Evolutionary conservation across 225 moss, liverwort and hornwort species (phyloP).

Genomic region (Straminergon stramineum): DNA sequence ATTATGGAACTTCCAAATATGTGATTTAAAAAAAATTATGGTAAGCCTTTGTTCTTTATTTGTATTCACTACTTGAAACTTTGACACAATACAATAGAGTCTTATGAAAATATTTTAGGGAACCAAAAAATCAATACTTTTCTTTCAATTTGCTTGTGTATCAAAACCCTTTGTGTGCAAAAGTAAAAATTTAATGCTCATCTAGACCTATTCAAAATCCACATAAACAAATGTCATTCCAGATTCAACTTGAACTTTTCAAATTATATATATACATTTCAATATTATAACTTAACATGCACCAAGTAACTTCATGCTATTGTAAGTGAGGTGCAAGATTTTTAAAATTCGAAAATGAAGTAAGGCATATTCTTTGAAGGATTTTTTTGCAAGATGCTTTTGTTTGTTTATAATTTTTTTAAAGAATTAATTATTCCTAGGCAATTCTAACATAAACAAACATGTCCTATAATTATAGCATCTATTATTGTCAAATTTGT

Average conservation of each 20-base stretch:
- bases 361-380: too few relatives aligned
- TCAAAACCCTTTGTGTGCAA: neutral
- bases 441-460: neutral
- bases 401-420: neutral
- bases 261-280: neutral
- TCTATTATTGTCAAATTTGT: neutral
- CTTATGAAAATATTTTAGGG: neutral
- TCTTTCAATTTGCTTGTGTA: neutral
- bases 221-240: neutral
- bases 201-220: too few relatives aligned
- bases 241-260: neutral
- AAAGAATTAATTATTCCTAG: accelerated
- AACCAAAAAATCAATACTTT: neutral
- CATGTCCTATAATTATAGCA: neutral
- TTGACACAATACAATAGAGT: neutral
- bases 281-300: neutral
- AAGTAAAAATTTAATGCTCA: neutral
- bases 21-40: neutral
- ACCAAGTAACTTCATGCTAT: neutral
- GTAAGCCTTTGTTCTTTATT: neutral
- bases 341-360: neutral
- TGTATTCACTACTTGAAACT: neutral
- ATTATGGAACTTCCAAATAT: neutral
- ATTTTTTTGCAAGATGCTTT: too few relatives aligned
- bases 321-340: accelerated